Percentiles rank a stretch among this genome's conserved stretches.
phyloP scores from a whole-genome alignment of 176 grass and related monocot genomes.

The Triticum dicoccoides region DNA sequence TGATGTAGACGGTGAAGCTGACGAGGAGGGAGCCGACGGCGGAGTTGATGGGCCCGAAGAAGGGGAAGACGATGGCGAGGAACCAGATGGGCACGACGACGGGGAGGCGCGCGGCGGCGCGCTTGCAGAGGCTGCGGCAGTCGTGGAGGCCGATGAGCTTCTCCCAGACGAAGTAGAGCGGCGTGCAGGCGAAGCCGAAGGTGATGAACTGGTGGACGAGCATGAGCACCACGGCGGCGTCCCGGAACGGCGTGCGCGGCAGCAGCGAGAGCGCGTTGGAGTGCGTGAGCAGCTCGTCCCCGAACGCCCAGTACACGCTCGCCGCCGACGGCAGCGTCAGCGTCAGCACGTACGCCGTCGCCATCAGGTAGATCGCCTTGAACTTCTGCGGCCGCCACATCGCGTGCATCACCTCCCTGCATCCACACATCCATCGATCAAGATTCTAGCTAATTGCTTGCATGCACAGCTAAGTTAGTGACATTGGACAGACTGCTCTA shows the following conservation, averaged over 20 bases:
- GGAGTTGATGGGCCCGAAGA: conserved; percentile 99
- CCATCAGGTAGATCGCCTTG: conserved; percentile 95
- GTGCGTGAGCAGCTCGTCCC: conserved; percentile 81
- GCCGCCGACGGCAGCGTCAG: conserved; percentile 91
- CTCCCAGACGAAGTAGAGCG: conserved; percentile 99
- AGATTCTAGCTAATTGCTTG: background rate
- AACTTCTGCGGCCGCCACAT: conserved; percentile 99
- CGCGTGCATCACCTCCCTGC: conserved; percentile 99
- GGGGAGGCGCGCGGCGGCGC: conserved; percentile 81
- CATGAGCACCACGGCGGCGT: conserved; percentile 91
- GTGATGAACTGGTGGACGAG: conserved; percentile 99
- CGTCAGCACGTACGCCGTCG: conserved; percentile 85
- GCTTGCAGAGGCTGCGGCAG: conserved; percentile 94
- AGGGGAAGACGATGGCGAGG: conserved; percentile 94
- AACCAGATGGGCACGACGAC: conserved; percentile 99
- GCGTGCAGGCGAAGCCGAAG: conserved; percentile 98
- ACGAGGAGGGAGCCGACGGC: conserved; percentile 87
- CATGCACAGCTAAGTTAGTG: background rate
- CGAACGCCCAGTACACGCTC: conserved; percentile 98
- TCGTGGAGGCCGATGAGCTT: conserved; percentile 96
- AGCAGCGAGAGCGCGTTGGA: conserved; percentile 88
- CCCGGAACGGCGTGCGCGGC: conserved; percentile 63
- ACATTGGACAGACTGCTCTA: background rate
- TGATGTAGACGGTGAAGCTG: conserved; percentile 99
- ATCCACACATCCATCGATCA: background rate